Evolutionary conservation across 345 rosid genomes (phyloP).

Genomic region (Garcia nutans): DNA sequence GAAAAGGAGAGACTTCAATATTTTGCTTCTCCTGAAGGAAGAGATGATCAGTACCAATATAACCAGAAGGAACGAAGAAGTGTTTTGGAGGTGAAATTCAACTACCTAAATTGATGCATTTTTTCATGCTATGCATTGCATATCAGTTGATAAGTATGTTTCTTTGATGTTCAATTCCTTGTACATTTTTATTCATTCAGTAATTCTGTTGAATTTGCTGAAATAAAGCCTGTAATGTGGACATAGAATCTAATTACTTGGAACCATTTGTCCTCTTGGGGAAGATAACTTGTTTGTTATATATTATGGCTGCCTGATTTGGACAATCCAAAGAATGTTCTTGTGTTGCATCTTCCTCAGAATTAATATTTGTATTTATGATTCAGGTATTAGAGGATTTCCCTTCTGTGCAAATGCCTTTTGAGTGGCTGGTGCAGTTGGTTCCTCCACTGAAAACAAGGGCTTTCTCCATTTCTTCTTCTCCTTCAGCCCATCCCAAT

Average conservation of each 20-base stretch:
- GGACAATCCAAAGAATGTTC: not conserved
- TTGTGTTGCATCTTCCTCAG: not conserved
- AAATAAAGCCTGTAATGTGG: not conserved
- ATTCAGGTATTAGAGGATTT: constrained; percentile 86
- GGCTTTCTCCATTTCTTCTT: constrained; percentile 89
- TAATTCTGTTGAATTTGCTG: not conserved
- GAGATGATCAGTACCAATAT: constrained; percentile 89
- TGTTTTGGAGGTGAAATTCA: constrained; percentile 72
- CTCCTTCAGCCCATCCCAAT: constrained; percentile 70
- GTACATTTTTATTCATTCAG: not conserved
- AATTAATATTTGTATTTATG: constrained; percentile 14
- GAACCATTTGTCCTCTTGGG: not conserved
- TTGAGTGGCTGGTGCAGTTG: constrained; percentile 92
- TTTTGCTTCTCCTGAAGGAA: constrained; percentile 87
- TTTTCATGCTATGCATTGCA: constrained; percentile 2
- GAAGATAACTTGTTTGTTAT: not conserved
- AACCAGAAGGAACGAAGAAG: constrained; percentile 90
- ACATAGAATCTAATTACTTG: too few relatives aligned
- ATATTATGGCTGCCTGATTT: not conserved
- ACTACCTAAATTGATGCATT: constrained; percentile 11
- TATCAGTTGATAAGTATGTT: constrained; percentile 6
- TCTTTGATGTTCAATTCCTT: constrained; percentile 1
- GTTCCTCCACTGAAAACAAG: constrained; percentile 81
- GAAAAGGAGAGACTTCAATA: constrained; percentile 87
- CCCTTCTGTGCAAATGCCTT: constrained; percentile 87